A percentile compares a stretch with the other conserved stretches of the same genome.
phyloP scores from a whole-genome alignment of 2,329 filamentous ascomycete species.

The Diaporthe vexans region DNA sequence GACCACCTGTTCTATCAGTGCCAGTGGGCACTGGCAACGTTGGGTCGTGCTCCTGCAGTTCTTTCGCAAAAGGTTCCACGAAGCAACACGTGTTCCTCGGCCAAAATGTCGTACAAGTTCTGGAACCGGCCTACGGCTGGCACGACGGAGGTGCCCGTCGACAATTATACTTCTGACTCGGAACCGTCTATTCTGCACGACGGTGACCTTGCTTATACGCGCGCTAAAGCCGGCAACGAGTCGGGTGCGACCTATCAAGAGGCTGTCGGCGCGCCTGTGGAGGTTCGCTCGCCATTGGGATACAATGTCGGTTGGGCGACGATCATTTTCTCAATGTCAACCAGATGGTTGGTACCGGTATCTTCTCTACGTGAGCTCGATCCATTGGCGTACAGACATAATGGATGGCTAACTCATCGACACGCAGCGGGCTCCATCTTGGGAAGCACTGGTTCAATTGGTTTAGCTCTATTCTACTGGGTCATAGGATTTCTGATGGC shows the following conservation, averaged over 20 bases:
- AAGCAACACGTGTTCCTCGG: background rate
- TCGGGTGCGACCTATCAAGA: slow-evolving; percentile 69
- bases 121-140: slow-evolving; percentile 40
- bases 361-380: slow-evolving; percentile 56
- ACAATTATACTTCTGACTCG: slow-evolving; percentile 44
- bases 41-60: background rate
- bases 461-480: slow-evolving; percentile 31
- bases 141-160: background rate
- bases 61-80: background rate
- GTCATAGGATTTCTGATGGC: slow-evolving; percentile 31
- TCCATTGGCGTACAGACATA: background rate
- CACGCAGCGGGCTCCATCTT: slow-evolving; percentile 4
- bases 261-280: slow-evolving; percentile 72
- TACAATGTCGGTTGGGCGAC: slow-evolving; percentile 70
- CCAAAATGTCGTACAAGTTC: slow-evolving; percentile 46
- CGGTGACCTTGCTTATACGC: slow-evolving; percentile 58
- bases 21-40: background rate
- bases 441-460: slow-evolving; percentile 3
- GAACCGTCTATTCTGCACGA: slow-evolving; percentile 50
- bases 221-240: slow-evolving; percentile 47
- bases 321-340: slow-evolving; percentile 70
- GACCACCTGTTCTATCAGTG: background rate
- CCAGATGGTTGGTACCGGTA: slow-evolving; percentile 74
- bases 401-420: background rate
- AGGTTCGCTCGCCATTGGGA: slow-evolving; percentile 69